phyloP scores from a whole-genome alignment of 2,329 filamentous ascomycete species.

The Colletotrichum sp. region DNA sequence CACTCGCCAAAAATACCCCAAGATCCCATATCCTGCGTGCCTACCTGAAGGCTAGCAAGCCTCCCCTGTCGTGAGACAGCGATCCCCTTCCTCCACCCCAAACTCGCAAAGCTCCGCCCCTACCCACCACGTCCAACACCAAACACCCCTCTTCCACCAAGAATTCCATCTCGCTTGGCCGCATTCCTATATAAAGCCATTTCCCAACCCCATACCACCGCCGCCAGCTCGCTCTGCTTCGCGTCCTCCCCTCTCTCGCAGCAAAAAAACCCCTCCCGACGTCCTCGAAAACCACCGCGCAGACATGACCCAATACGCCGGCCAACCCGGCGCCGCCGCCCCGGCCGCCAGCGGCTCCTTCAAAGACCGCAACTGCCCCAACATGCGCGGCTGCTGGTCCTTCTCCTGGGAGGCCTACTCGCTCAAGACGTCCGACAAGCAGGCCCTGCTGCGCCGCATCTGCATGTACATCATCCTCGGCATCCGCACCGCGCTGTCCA shows the following conservation, averaged over 20 bases:
- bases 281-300: neutral
- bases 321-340: neutral
- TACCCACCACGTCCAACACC: neutral
- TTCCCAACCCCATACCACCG: neutral
- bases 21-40: neutral
- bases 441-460: conserved; percentile 1
- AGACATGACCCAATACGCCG: neutral
- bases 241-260: fast-evolving
- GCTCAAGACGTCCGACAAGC: conserved; percentile 5
- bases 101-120: neutral
- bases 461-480: conserved; percentile 15
- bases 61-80: neutral
- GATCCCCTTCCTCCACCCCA: neutral
- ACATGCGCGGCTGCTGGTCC: conserved; percentile 14
- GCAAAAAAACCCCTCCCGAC: neutral
- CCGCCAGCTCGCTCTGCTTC: neutral
- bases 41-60: neutral
- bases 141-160: neutral
- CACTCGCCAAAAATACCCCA: neutral
- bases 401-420: conserved; percentile 15
- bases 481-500: conserved; percentile 1
- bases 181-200: neutral
- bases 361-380: neutral
- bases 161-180: neutral
- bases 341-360: neutral